A percentile compares a stretch with the other conserved stretches of the same genome.
phyloP scores from a whole-genome alignment of 495 filamentous ascomycete genomes.

The Hyaloscypha bicolor region DNA sequence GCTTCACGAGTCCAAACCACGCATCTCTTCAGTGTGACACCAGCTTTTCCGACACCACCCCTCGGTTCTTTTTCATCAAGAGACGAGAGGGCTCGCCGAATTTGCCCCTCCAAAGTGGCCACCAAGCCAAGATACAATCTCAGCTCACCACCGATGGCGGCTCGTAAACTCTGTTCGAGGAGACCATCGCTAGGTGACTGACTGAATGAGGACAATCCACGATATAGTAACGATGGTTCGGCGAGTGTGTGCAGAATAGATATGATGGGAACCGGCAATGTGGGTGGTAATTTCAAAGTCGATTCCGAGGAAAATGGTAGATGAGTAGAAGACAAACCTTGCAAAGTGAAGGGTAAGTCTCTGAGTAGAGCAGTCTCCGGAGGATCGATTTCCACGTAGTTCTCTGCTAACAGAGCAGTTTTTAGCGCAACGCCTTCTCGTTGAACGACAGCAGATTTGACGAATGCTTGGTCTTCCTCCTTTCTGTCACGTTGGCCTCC shows the following conservation, averaged over 20 bases:
- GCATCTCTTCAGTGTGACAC: constrained; percentile 95
- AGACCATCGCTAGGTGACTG: constrained; percentile 66
- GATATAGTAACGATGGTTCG: constrained; percentile 90
- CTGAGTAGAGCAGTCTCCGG: constrained; percentile 78
- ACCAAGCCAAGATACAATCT: constrained; percentile 91
- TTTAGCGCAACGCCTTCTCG: constrained; percentile 49
- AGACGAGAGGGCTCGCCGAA: constrained; percentile 73
- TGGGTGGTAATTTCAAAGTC: constrained; percentile 71
- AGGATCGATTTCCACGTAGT: constrained; percentile 52
- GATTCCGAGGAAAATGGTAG: constrained; percentile 70
- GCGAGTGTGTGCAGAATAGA: constrained; percentile 88
- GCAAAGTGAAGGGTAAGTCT: constrained; percentile 91
- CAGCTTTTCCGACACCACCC: constrained; percentile 75
- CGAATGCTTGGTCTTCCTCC: constrained; percentile 30
- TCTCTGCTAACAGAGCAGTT: constrained; percentile 52
- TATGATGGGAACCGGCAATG: constrained; percentile 80
- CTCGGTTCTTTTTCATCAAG: constrained; percentile 65
- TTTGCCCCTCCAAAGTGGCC: constrained; percentile 92
- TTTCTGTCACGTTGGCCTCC: constrained; percentile 30
- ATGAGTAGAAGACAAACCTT: constrained; percentile 86
- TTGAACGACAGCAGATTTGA: constrained; percentile 26
- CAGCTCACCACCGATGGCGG: constrained; percentile 82
- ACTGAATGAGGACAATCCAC: constrained; percentile 76
- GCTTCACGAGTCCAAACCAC: constrained; percentile 97
- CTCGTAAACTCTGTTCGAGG: constrained; percentile 90